phyloP scores from a whole-genome alignment of 768 basidiomycete genomes.

The Leucogyrophana mollusca region DNA sequence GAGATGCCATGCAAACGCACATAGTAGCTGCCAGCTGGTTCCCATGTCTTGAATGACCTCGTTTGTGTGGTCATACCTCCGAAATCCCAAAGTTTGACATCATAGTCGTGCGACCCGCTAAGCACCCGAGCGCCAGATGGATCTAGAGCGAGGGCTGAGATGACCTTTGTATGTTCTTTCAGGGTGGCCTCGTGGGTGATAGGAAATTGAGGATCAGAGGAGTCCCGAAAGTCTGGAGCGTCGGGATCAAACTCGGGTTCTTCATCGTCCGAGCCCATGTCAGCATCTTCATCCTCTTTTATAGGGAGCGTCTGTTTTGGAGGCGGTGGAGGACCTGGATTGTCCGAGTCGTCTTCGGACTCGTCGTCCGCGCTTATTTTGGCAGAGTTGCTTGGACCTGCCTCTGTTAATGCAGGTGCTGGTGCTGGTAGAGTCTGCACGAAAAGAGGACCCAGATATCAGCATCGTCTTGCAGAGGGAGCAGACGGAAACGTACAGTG shows the following conservation, averaged over 20 bases:
- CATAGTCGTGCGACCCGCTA: conserved; percentile 95
- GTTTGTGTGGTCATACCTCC: conserved; percentile 91
- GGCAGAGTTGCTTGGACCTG: conserved; percentile 12
- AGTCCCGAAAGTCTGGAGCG: conserved; percentile 41
- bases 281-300: conserved; percentile 12
- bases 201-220: conserved; percentile 61
- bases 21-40: conserved; percentile 91
- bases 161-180: conserved; percentile 95
- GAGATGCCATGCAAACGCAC: conserved; percentile 48
- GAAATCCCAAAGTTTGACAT: conserved; percentile 98
- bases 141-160: conserved; percentile 89
- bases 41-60: conserved; percentile 96
- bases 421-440: conserved; percentile 1
- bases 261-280: conserved; percentile 16
- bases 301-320: conserved; percentile 4
- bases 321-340: conserved; percentile 20
- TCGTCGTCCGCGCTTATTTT: conserved; percentile 17
- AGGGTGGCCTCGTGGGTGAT: conserved; percentile 87
- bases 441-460: conserved; percentile 12
- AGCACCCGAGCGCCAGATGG: conserved; percentile 90
- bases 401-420: conserved; percentile 5
- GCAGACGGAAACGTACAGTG: conserved; percentile 17
- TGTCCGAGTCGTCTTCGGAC: conserved; percentile 21
- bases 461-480: conserved; percentile 13
- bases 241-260: conserved; percentile 60